Base-by-base conservation (phyloP, 352 stramenopile species). In the Phytophthora megakarya region DNA sequence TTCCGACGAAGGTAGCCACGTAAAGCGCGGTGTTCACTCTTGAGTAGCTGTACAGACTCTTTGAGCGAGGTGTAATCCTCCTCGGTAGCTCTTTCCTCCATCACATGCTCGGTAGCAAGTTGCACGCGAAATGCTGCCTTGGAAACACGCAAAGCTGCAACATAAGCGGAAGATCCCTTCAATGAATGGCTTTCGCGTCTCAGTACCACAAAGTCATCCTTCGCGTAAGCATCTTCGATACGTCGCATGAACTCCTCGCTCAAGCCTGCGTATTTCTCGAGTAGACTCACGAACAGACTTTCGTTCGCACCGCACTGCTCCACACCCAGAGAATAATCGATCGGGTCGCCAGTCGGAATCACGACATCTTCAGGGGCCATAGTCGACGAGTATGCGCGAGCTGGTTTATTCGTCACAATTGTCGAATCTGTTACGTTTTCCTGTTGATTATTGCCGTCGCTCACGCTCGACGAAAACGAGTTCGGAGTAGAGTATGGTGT, bases 161-260 rank as follows among this genome's bases (percentile, higher is more conserved):
- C 85, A 40, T 95, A 95, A 10, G 87, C 87, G 1, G 87, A 93
- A 7, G 84, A 93, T n/a, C 87, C 86, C 61, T 95, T 95, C n/a
- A 95, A 61, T 11, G 87, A 95, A 57, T 95, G 87, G 49, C 81
- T 89, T 57, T 93, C 85, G 4, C 84, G 80, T 4, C 85, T 73
- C 22, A 95, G 63, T 11, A 89, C 78, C 3, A 86, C 64, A 50
- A 80, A 92, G 56, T 95, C 81, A 12, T 61, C 58, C 1, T 56
- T 63, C 12, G 59, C 42, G 59, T 84, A 92, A 9, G 81, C 78
- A 22, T 73, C 74, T 32, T 93, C 83, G 37, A 95, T 92, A 19
- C 81, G 82, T 23, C 70, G 69, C 78, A 95, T 89, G 50, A 92
- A 89, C 56, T 86, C 80, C 37, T 93, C 83, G 23, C 78, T 88